Evolutionary conservation across 1,284 basidiomycete genomes (phyloP).

Genomic region (Boletus sp.): DNA sequence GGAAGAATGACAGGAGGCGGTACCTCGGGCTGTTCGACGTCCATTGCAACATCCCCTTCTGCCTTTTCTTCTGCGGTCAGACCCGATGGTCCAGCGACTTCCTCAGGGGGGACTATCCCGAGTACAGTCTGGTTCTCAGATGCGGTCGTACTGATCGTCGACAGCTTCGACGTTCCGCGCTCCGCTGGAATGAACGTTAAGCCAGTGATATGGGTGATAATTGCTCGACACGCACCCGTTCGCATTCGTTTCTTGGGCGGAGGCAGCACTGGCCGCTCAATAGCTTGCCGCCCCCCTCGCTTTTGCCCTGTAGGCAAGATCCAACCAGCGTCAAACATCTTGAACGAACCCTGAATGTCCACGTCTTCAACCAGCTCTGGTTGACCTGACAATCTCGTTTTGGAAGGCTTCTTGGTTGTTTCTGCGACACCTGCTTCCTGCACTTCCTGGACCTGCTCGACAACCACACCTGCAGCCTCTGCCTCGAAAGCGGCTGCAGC

Average conservation of each 20-base stretch:
- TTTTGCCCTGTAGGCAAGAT: constrained; percentile 75
- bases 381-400: constrained; percentile 26
- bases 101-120: constrained; percentile 16
- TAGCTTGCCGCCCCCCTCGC: constrained; percentile 47
- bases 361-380: constrained; percentile 59
- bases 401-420: constrained; percentile 16
- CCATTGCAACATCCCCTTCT: constrained; percentile 18
- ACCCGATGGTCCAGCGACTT: constrained; percentile 25
- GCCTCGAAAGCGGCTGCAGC: constrained; percentile 43
- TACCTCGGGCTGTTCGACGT: constrained; percentile 16
- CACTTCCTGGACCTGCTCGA: constrained; percentile 4
- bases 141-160: constrained; percentile 46
- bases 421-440: constrained; percentile 18
- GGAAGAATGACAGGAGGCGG: neutral
- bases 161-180: constrained; percentile 44
- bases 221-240: constrained; percentile 39
- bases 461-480: constrained; percentile 28
- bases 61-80: constrained; percentile 18
- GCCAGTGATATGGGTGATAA: neutral
- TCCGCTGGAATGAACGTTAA: constrained; percentile 27
- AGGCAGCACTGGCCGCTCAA: constrained; percentile 40
- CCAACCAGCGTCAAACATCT: constrained; percentile 85
- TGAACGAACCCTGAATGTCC: constrained; percentile 72
- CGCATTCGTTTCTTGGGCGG: constrained; percentile 50
- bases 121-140: constrained; percentile 47